Conservation (phyloP, 192 early-diverging fungal species). For the Podila clonocystis region DNA sequence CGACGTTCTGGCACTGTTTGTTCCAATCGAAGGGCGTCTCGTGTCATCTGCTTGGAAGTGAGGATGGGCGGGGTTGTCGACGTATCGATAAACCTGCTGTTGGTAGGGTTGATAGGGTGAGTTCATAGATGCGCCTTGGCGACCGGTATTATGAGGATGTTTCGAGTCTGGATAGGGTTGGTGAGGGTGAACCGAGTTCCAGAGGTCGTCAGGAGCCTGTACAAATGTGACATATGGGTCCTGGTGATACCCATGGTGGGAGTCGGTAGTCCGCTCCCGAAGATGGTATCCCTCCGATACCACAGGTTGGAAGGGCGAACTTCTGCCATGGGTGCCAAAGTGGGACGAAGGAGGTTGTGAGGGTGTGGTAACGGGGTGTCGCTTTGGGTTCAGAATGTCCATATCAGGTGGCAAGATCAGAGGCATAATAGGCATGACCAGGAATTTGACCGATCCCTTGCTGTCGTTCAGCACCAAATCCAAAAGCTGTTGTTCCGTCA, state of each 20-base stretch:
- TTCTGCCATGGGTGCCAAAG: slow-evolving; percentile 17
- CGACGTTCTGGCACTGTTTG: slow-evolving; percentile 45
- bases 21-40: slow-evolving; percentile 32
- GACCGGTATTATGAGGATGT: slow-evolving; percentile 40
- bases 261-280: slow-evolving; percentile 33
- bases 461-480: slow-evolving; percentile 27
- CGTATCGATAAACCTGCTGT: slow-evolving; percentile 30
- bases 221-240: slow-evolving; percentile 34
- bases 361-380: slow-evolving; percentile 14
- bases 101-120: slow-evolving; percentile 41
- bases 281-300: slow-evolving; percentile 21
- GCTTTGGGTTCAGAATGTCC: slow-evolving; percentile 46
- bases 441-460: slow-evolving; percentile 40
- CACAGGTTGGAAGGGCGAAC: slow-evolving; percentile 31
- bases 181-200: slow-evolving; percentile 46
- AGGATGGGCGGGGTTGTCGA: slow-evolving; percentile 38
- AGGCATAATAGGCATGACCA: slow-evolving; percentile 47
- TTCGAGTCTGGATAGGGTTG: slow-evolving; percentile 49
- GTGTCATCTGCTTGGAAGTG: slow-evolving; percentile 35
- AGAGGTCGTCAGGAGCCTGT: slow-evolving; percentile 39
- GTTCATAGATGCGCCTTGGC: slow-evolving; percentile 11
- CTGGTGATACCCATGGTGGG: slow-evolving; percentile 12
- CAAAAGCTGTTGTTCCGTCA: slow-evolving; percentile 33
- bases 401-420: slow-evolving; percentile 41
- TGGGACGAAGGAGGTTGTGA: neutral